Evolutionary conservation across 2,329 filamentous ascomycete species (phyloP).

Genomic region (Exophiala dermatitidis): DNA sequence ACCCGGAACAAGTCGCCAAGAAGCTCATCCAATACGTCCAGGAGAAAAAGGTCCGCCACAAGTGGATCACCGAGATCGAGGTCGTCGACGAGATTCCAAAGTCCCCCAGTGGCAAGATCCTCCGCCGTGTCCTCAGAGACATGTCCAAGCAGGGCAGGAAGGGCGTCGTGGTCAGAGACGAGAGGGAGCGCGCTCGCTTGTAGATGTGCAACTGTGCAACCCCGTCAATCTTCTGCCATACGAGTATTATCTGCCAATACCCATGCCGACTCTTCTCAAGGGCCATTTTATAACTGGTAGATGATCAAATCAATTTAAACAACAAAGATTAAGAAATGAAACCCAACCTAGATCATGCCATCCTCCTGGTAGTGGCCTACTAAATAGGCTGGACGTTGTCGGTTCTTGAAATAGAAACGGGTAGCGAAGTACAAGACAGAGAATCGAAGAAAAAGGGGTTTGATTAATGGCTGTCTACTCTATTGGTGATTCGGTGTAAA

Average conservation of each 20-base stretch:
- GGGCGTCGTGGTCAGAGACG: slow-evolving; percentile 22
- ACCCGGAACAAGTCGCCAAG: slow-evolving; percentile 13
- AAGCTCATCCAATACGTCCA: slow-evolving; percentile 29
- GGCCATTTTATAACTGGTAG: no score
- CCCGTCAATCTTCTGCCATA: background rate
- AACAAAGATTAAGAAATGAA: no score
- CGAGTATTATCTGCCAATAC: no score
- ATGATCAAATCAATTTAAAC: no score
- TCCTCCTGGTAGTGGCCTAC: no score
- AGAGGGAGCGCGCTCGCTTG: slow-evolving; percentile 19
- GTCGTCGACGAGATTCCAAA: slow-evolving; percentile 46
- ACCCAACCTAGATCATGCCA: no score
- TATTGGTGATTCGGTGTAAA: background rate
- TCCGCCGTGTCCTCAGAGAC: slow-evolving; percentile 30
- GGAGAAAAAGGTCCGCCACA: slow-evolving; percentile 35
- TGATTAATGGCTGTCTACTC: no score
- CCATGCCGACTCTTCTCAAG: no score
- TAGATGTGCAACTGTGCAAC: background rate
- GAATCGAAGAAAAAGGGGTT: no score
- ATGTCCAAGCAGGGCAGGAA: slow-evolving; percentile 21
- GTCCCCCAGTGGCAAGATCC: slow-evolving; percentile 46
- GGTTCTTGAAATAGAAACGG: no score
- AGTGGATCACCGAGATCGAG: slow-evolving; percentile 38
- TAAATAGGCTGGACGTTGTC: no score
- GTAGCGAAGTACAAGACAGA: no score